Evolutionary conservation across 129 eudicot genomes (phyloP), one percentile per base, ranked within the genome.

Genomic region (Flaveria robusta): DNA sequence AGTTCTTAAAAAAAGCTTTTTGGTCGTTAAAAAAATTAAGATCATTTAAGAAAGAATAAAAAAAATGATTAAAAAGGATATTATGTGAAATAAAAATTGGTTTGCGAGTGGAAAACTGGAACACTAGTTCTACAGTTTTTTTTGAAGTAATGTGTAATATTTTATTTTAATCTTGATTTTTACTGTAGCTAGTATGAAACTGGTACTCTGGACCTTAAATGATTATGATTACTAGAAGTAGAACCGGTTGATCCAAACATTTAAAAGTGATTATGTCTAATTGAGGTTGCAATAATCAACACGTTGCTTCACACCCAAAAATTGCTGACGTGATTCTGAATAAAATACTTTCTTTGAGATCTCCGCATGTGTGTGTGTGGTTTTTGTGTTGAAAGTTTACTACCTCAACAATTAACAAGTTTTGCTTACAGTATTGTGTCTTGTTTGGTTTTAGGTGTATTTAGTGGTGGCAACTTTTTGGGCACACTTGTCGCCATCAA

Each of bases 401-500:
- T 23, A 13, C 10, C 18, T 20, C 43, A 24, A 23, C 18, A 22
- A 20, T 50, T 66, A 18, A 14, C 34, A 43, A 41, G 69, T 29
- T 5, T 22, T 50, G 19, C 37, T 46, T 49, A 34, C 55, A 29
- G 27, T 31, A 41, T 41, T 3, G n/a, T 73, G 37, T 34, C 75
- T 72, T 27, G 59, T 37, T 82, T 71, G 76, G 31, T 70, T 83
- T 81, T 87, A 92, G 98, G 92, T 86, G 74, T 64, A 67, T 79
- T 70, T 92, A 42, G 66, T 29, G 62, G 78, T 86, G 81, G 77
- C 88, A 43, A 77, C 92, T 27, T 77, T 90, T 68, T 66, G 71
- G 66, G 71, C 74, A 41, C 89, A 88, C 84, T 75, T 90, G 81
- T 88, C 98, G 13, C 88, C 89, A 39, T 72, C 88, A 8, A 78